Conservation (phyloP, 2,329 filamentous ascomycete genomes). For the Ceratocystis harringtonii region DNA sequence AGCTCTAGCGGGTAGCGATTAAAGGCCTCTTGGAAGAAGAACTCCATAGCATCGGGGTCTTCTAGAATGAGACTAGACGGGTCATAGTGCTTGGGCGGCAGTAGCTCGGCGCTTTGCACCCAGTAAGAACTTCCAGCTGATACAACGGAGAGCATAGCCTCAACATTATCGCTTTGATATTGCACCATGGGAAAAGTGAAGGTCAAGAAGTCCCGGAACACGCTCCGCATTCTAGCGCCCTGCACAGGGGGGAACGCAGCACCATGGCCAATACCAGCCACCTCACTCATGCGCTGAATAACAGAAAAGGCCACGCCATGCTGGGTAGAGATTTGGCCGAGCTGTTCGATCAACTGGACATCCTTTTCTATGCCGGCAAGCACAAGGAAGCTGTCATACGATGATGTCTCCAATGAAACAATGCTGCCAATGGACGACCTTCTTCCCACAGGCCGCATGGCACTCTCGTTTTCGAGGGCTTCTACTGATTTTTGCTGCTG, state of each 20-base stretch:
- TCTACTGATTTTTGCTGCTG: constrained; percentile 45
- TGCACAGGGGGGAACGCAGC: constrained; percentile 40
- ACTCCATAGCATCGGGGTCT: constrained; percentile 38
- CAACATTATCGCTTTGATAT: constrained; percentile 58
- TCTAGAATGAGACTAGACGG: constrained; percentile 32
- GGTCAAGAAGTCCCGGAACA: constrained; percentile 56
- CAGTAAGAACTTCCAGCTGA: constrained; percentile 24
- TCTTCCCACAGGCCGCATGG: constrained; percentile 29
- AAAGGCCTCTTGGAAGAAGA: constrained; percentile 17
- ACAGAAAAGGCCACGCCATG: constrained; percentile 39
- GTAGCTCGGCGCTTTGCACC: constrained; percentile 1
- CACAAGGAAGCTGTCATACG: constrained; percentile 43
- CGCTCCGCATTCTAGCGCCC: constrained; percentile 45
- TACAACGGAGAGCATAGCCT: constrained; percentile 50
- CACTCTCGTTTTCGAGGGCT: constrained; percentile 34
- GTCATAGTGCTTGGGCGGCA: constrained; percentile 20
- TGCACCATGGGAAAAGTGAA: constrained; percentile 50
- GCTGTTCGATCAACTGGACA: constrained; percentile 34
- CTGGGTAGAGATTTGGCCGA: constrained; percentile 35
- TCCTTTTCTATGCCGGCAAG: constrained; percentile 37
- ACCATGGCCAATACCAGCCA: constrained; percentile 31
- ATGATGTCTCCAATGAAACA: constrained; percentile 44
- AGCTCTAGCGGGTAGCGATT: constrained; percentile 28
- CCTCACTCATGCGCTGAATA: constrained; percentile 35
- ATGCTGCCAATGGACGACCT: constrained; percentile 48